phyloP scores from a whole-genome alignment of 495 filamentous ascomycete genomes.

The Chaetomidium leptoderma region DNA sequence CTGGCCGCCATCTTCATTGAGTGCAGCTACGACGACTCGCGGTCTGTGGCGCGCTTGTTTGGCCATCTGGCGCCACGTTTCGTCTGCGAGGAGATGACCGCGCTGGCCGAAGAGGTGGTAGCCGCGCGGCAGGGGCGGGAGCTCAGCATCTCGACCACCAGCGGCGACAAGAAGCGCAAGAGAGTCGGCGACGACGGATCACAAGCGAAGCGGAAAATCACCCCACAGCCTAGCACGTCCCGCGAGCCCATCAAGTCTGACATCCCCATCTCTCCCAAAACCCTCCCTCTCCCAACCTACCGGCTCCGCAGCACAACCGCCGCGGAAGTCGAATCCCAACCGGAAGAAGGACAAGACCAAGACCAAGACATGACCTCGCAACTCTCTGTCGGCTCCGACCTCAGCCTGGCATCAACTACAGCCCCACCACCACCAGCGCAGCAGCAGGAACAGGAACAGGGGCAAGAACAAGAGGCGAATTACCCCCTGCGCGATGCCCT shows the following conservation, averaged over 20 bases:
- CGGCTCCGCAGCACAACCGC: neutral
- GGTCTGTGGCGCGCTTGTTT: constrained; percentile 70
- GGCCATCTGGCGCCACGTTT: constrained; percentile 84
- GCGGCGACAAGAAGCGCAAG: constrained; percentile 42
- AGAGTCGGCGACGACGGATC: constrained; percentile 25
- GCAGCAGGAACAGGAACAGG: neutral
- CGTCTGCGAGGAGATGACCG: constrained; percentile 68
- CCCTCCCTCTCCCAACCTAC: neutral
- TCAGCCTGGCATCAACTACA: too few species aligned
- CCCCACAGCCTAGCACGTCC: constrained; percentile 1
- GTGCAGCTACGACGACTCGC: constrained; percentile 80
- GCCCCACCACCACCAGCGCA: too few species aligned
- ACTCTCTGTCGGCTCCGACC: too few species aligned
- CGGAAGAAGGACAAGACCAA: neutral
- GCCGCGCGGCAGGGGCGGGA: constrained; percentile 30
- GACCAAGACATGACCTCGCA: too few species aligned
- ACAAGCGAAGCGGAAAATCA: constrained; percentile 10
- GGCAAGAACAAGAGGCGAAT: neutral
- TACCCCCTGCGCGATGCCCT: constrained; percentile 29
- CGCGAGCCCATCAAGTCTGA: constrained; percentile 19
- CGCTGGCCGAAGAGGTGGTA: constrained; percentile 63
- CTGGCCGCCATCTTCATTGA: constrained; percentile 87
- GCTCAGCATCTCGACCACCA: neutral
- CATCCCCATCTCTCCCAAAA: constrained; percentile 33
- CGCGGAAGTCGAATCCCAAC: neutral